phyloP scores from a whole-genome alignment of 73 alveolate genomes.

The Paramecium tetraurelia region DNA sequence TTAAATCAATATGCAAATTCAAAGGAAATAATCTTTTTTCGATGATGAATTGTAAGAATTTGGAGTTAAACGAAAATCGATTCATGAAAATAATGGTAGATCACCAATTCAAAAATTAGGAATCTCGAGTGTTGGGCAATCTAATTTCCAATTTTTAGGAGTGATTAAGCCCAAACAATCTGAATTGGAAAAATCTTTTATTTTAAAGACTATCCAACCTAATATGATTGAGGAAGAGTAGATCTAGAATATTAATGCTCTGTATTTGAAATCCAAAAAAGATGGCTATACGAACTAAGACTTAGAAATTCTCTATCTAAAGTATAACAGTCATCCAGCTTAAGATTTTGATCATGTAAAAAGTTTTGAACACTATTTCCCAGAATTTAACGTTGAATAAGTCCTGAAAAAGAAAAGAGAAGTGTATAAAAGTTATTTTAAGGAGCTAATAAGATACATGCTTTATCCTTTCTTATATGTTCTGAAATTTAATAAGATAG shows the following conservation, averaged over 20 bases:
- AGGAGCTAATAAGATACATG: background rate
- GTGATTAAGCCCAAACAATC: background rate
- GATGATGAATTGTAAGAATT: background rate
- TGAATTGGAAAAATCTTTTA: background rate
- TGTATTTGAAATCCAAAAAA: background rate
- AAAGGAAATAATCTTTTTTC: background rate
- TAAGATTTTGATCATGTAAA: background rate
- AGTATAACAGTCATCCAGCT: background rate
- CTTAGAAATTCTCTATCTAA: conserved; percentile 9
- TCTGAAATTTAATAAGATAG: background rate
- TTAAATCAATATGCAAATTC: background rate
- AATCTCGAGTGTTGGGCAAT: background rate
- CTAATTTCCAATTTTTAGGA: background rate
- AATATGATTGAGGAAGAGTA: background rate
- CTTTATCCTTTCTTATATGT: conserved; percentile 19
- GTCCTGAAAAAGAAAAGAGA: background rate
- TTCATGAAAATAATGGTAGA: background rate
- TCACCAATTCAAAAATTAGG: background rate
- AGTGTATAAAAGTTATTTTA: background rate
- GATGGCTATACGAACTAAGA: background rate
- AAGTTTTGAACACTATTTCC: background rate
- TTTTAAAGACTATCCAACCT: background rate
- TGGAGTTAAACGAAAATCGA: background rate
- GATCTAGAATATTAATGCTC: conserved; percentile 4
- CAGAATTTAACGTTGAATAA: background rate